Base-by-base conservation (phyloP, 2,329 filamentous ascomycete species). In the Aspergillus phoenicis region DNA sequence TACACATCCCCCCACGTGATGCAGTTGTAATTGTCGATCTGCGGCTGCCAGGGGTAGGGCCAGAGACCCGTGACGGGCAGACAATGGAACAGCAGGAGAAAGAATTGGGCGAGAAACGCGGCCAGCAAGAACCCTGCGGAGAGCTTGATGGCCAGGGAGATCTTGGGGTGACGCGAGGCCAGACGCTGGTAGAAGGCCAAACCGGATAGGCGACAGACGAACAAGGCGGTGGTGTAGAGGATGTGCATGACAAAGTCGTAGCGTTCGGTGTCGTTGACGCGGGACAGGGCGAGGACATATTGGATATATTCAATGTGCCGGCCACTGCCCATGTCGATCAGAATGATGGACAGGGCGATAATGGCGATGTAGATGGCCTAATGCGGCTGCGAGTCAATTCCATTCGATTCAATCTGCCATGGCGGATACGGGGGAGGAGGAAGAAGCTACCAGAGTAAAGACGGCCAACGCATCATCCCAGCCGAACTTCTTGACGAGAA, bases 41-140 rank as follows among this genome's bases (percentile, higher is more conserved):
- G 75, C 0, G 71, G 66, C 64, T 85, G 81, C 75, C 78, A 84
- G 1, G 70, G 75, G 57, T 85, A 84, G 0, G 83, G 82, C 83
- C 83, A 84, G 2, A 81, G 69, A 0, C 76, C 81, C 0, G 82
- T 84, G 0, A 84, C 80, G 0, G 83, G 83, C 1, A 66, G 68
- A 60, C 82, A 84, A 68, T 84, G 82, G 62, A 84, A 83, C 59
- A 84, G 74, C 52, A 84, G 72, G 2, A 85, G 74, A 26, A 83
- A 74, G 11, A 84, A 71, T 59, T 84, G 82, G 0, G 81, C 78
- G 1, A 84, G 61, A 52, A 77, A 84, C 0, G 78, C 80, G 6
- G 72, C 76, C 36, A 79, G 64, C 20, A 83, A 66, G 36, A 28
- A 71, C 65, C 45, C 69, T 55, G 66, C 81, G 72, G 69, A 68